A percentile compares a stretch with the other conserved stretches of the same genome.
Evolutionary conservation across 441 rosid genomes (phyloP).

Genomic region (Gossypium trilobum): DNA sequence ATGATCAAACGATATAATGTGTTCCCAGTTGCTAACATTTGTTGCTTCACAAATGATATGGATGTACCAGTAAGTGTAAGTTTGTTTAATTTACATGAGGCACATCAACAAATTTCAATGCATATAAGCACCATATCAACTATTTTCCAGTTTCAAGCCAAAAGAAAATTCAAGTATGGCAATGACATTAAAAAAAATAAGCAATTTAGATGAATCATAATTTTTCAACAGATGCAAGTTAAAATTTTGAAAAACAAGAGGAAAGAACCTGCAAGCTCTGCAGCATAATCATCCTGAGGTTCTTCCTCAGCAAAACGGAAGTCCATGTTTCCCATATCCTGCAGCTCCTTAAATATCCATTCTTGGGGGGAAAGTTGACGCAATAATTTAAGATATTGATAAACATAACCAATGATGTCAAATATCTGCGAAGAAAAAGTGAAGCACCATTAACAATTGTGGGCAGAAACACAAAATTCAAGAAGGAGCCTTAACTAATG

Average conservation of each 20-base stretch:
- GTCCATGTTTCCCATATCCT: slow-evolving; percentile 90
- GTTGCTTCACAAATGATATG: neutral
- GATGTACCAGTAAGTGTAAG: neutral
- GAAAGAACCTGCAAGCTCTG: slow-evolving; percentile 72
- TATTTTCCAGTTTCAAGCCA: neutral
- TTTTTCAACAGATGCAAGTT: slow-evolving; percentile 10
- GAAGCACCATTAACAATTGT: slow-evolving; percentile 4
- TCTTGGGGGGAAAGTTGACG: slow-evolving; percentile 69
- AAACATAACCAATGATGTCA: slow-evolving; percentile 70
- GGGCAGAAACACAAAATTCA: slow-evolving; percentile 11
- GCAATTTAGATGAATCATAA: neutral
- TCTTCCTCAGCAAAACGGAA: slow-evolving; percentile 89
- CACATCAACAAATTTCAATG: slow-evolving; percentile 1
- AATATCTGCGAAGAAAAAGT: slow-evolving; percentile 43
- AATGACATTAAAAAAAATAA: neutral
- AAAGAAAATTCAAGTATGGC: neutral
- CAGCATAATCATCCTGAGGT: slow-evolving; percentile 96
- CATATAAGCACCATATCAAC: neutral
- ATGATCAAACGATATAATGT: neutral
- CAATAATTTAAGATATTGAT: slow-evolving; percentile 76
- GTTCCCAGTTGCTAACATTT: neutral
- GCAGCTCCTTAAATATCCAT: slow-evolving; percentile 97
- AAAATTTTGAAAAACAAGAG: slow-evolving; percentile 13
- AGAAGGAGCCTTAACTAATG: neutral
- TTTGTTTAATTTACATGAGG: slow-evolving; percentile 1